phyloP scores from a whole-genome alignment of 2,329 filamentous ascomycete genomes.

The Apiospora aurea region DNA sequence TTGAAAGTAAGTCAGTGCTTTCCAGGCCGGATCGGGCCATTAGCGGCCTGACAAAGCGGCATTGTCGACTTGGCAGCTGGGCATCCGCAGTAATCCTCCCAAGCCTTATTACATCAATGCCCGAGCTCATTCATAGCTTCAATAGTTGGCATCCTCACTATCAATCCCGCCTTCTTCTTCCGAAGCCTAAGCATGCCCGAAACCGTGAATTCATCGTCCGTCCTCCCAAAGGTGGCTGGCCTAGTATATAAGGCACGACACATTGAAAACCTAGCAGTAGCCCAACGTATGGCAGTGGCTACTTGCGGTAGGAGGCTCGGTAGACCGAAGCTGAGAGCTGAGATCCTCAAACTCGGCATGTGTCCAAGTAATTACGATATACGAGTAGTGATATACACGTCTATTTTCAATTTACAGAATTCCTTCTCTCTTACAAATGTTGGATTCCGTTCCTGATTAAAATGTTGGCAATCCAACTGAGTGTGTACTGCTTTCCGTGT shows the following conservation, averaged over 20 bases:
- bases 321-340: too few species aligned
- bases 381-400: not conserved
- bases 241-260: not conserved
- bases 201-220: not conserved
- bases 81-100: not conserved
- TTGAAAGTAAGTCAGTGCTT: slow-evolving; percentile 9
- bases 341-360: too few species aligned
- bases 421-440: too few species aligned
- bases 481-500: not conserved
- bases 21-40: not conserved
- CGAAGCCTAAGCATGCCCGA: not conserved
- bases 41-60: slow-evolving; percentile 17
- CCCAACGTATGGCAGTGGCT: not conserved
- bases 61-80: slow-evolving; percentile 11
- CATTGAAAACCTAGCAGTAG: not conserved
- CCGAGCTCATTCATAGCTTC: not conserved
- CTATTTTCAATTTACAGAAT: not conserved
- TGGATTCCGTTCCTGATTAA: not conserved
- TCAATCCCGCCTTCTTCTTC: not conserved
- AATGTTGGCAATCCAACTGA: not conserved
- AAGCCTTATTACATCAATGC: not conserved
- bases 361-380: too few species aligned
- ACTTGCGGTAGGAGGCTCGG: too few species aligned
- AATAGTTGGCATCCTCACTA: not conserved
- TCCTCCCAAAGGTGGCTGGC: not conserved